Conservation (phyloP, 805 yeast species). For the Candida palmyrensis region DNA sequence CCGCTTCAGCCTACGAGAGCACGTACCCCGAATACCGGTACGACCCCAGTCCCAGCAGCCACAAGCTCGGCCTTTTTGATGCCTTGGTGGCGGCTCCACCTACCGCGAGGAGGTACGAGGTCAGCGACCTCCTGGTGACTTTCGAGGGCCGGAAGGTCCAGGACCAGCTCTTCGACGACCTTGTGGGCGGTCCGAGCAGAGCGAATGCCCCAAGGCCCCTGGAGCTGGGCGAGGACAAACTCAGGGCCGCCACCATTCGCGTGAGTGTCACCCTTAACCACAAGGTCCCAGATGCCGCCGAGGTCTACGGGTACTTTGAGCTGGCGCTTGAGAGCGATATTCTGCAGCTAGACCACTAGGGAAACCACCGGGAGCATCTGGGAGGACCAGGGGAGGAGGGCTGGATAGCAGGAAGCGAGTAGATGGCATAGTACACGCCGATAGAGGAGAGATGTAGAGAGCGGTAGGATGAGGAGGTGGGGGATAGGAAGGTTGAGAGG, state of each 20-base stretch:
- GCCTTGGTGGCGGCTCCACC: constrained; percentile 34
- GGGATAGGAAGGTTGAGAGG: too few species aligned
- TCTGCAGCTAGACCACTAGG: too few species aligned
- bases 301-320: constrained; percentile 31
- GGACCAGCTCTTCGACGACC: constrained; percentile 31
- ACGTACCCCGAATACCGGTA: too few species aligned
- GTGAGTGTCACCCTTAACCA: constrained; percentile 25
- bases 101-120: constrained; percentile 30
- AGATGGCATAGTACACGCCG: too few species aligned
- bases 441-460: too few species aligned
- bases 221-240: background rate
- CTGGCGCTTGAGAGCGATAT: too few species aligned
- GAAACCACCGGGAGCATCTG: too few species aligned
- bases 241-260: constrained; percentile 4
- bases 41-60: too few species aligned
- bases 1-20: constrained; percentile 9
- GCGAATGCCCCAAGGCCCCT: too few species aligned
- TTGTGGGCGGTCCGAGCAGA: constrained; percentile 5
- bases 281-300: constrained; percentile 28
- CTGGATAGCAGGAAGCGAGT: too few species aligned
- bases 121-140: constrained; percentile 14
- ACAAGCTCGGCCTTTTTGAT: constrained; percentile 35
- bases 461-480: too few species aligned
- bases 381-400: too few species aligned
- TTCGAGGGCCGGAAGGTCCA: constrained; percentile 13